Evolutionary conservation across 768 basidiomycete genomes (phyloP), one percentile per base, ranked within the genome.

Genomic region (Artomyces pyxidatus): DNA sequence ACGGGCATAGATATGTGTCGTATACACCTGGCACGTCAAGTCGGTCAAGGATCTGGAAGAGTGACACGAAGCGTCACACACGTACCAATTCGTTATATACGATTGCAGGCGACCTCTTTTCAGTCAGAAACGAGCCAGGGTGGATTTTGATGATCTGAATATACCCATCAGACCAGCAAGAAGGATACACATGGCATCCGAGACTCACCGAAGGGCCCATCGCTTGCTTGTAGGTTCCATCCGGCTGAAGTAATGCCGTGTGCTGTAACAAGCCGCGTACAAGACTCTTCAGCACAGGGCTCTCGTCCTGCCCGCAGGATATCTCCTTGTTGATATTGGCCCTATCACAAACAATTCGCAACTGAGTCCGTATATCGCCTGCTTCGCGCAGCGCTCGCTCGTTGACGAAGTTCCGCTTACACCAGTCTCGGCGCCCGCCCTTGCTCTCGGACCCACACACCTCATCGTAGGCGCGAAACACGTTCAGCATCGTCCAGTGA

Each of bases 61-160:
- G 35, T 44, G 29, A 19, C 30, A 17, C 2, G 22, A 27, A 39
- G 11, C 17, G 39, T 28, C 1, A 50, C 37, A 30, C 17, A 70
- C 85, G 60, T 53, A 96, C 95, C 61, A 99, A 68, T 61, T 99
- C 96, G 63, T 95, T 86, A 62, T 88, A 99, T 30, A 99, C 76
- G 53, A 99, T 91, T 5, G 85, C 90, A 0, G 83, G 82, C 0
- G 83, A 78, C 62, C 88, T 89, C 61, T 87, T 90, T 56, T 86
- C 83, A 57, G 76, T 78, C 58, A 98, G 61, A 3, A 79, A 75
- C 26, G 94, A 97, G 26, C 86, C 78, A 0, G 95, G 96, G 60
- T 98, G 92, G 19, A 99, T 87, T 63, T 94, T 95, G 49, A 98
- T 74, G 21, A 76, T 64, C 89, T 71, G 37, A n/a, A 22, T 12